Percentiles rank a stretch among this genome's conserved stretches.
phyloP scores from a whole-genome alignment of 345 rosid species.

The Syzygium aqueum region DNA sequence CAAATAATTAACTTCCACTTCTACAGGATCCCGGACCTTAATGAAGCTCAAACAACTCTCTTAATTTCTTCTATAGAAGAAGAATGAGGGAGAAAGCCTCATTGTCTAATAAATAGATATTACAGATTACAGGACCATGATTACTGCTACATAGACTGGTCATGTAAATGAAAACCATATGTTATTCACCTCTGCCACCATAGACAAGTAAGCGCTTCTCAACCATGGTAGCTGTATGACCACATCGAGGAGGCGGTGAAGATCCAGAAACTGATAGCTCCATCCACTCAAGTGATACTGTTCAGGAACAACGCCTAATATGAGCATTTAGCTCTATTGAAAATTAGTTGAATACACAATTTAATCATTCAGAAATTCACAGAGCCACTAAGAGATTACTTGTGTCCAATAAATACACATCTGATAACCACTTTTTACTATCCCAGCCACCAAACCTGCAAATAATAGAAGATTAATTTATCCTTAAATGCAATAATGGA shows the following conservation, averaged over 20 bases:
- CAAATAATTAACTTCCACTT: background rate
- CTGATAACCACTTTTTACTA: slow-evolving; percentile 97
- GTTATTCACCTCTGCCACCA: slow-evolving; percentile 80
- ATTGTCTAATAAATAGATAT: background rate
- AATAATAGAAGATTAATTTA: background rate
- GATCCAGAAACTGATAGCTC: slow-evolving; percentile 79
- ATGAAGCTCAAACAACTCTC: background rate
- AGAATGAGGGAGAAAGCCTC: background rate
- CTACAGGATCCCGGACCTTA: background rate
- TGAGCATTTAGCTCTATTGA: background rate
- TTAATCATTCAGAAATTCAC: background rate
- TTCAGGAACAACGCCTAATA: slow-evolving; percentile 4
- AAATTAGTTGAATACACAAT: background rate
- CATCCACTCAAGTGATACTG: slow-evolving; percentile 96
- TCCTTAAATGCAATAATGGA: background rate
- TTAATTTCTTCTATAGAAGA: background rate
- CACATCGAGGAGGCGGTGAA: slow-evolving; percentile 92
- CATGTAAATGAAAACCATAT: background rate
- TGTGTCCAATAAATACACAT: slow-evolving; percentile 90
- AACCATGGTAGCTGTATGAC: slow-evolving; percentile 93
- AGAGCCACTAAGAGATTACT: slow-evolving; percentile 35
- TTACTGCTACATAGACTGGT: background rate
- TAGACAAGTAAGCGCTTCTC: slow-evolving; percentile 91
- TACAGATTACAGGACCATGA: background rate
- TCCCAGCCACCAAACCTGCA: slow-evolving; percentile 99